Conservation (phyloP, 371 early-diverging fungal species). For the Basidiobolus meristosporus region DNA sequence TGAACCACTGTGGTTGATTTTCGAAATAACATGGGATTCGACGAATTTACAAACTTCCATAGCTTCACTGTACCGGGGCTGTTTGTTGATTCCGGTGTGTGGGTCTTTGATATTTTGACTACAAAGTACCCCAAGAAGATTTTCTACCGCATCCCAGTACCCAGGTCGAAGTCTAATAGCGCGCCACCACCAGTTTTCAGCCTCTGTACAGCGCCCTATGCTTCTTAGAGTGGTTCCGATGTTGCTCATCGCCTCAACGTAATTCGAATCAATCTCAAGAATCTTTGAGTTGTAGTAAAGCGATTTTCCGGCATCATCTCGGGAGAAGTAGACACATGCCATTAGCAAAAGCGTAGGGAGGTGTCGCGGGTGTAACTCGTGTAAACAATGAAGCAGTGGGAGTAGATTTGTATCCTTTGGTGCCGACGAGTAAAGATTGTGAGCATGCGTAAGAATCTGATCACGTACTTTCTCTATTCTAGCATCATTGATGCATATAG, state of each 20-base stretch:
- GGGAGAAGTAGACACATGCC: conserved; percentile 75
- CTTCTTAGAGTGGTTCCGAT: conserved; percentile 75
- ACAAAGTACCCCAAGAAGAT: conserved; percentile 66
- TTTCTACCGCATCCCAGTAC: conserved; percentile 87
- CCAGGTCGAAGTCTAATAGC: conserved; percentile 70
- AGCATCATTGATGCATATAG: conserved; percentile 8
- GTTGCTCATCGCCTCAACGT: conserved; percentile 84
- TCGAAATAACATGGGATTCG: conserved; percentile 32
- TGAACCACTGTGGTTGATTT: conserved; percentile 7
- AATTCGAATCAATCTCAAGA: conserved; percentile 54
- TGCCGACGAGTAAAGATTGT: conserved; percentile 32
- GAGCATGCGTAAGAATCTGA: conserved; percentile 40
- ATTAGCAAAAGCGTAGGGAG: conserved; percentile 65
- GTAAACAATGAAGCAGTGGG: conserved; percentile 33
- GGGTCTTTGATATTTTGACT: background rate
- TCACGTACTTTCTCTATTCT: conserved; percentile 14
- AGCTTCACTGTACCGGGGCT: conserved; percentile 56
- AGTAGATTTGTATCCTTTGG: conserved; percentile 26
- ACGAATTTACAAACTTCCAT: conserved; percentile 62
- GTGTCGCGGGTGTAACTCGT: conserved; percentile 38
- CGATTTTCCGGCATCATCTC: conserved; percentile 44
- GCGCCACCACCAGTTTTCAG: conserved; percentile 72
- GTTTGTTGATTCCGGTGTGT: conserved; percentile 3
- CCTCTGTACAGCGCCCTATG: conserved; percentile 47
- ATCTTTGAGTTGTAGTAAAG: conserved; percentile 63